Conservation (phyloP, 2,329 filamentous ascomycete species). For the Gaeumannomyces sp. region DNA sequence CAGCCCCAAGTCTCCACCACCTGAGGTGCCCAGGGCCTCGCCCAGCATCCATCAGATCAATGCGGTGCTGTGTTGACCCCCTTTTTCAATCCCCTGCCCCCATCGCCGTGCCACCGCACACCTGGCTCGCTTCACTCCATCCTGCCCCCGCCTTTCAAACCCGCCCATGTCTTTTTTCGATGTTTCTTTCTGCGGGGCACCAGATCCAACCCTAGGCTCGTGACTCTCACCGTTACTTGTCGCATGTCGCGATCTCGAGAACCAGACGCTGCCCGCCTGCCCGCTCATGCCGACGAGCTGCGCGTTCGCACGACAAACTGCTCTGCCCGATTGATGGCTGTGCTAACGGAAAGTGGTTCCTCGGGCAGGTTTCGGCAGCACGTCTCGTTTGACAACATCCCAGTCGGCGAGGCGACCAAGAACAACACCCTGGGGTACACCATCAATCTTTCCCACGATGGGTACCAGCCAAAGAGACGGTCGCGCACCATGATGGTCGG, state of each 20-base stretch:
- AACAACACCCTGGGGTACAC: constrained; percentile 65
- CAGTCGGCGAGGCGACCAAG: constrained; percentile 51
- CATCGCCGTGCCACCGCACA: background rate
- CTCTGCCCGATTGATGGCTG: constrained; percentile 27
- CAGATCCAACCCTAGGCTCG: background rate
- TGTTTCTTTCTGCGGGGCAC: background rate
- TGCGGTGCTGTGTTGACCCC: background rate
- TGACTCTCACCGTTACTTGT: background rate
- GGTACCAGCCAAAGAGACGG: constrained; percentile 72
- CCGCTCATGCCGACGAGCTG: background rate
- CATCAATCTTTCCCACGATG: constrained; percentile 77
- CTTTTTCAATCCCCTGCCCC: background rate
- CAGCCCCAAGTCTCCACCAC: background rate
- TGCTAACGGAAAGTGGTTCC: constrained; percentile 34
- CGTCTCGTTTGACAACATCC: constrained; percentile 56
- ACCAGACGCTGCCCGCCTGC: no score
- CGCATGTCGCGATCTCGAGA: background rate
- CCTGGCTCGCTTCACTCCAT: background rate
- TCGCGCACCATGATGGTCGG: constrained; percentile 88
- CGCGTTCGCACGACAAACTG: background rate
- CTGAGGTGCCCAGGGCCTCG: no score
- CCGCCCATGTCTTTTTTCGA: background rate
- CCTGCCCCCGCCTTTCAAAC: background rate
- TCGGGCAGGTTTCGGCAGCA: constrained; percentile 50
- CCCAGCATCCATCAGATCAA: background rate